A percentile compares a stretch with the other conserved stretches of the same genome.
phyloP scores from a whole-genome alignment of 2,329 filamentous ascomycete genomes.

The Bisporella sp. region DNA sequence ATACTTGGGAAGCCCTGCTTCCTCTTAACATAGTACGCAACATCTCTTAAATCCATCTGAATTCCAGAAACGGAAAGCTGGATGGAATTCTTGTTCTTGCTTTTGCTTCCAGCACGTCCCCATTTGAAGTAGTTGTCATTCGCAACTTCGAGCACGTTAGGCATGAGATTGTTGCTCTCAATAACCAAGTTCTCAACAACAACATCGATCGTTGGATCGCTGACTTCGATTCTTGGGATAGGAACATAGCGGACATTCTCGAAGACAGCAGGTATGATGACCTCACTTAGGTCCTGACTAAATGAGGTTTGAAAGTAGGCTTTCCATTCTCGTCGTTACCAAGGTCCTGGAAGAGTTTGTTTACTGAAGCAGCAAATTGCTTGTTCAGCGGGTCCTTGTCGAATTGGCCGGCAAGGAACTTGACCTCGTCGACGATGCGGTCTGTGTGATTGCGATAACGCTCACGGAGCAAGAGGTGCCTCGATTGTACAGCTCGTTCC shows the following conservation, averaged over 20 bases:
- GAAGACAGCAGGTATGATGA: conserved; percentile 77
- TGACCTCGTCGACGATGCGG: conserved; percentile 79
- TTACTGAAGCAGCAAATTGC: conserved; percentile 65
- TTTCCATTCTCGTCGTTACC: conserved; percentile 82
- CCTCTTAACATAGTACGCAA: conserved; percentile 91
- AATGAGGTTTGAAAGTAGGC: conserved; percentile 82
- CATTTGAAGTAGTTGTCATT: conserved; percentile 90
- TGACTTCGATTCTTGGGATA: conserved; percentile 89
- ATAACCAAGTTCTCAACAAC: conserved; percentile 92
- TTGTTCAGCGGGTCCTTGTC: conserved; percentile 83
- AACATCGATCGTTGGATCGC: conserved; percentile 75
- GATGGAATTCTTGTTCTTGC: conserved; percentile 71
- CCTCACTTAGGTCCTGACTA: conserved; percentile 79
- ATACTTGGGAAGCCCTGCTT: conserved; percentile 89
- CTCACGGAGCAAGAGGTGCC: conserved; percentile 79
- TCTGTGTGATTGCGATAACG: conserved; percentile 85
- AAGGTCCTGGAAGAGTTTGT: conserved; percentile 86
- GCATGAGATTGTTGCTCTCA: conserved; percentile 94
- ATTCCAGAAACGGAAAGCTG: conserved; percentile 84
- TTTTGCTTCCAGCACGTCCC: conserved; percentile 82
- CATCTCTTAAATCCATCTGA: conserved; percentile 85
- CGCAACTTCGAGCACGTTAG: conserved; percentile 80
- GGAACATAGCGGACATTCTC: conserved; percentile 86
- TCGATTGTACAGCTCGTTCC: conserved; percentile 78
- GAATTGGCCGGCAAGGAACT: conserved; percentile 85